phyloP scores from a whole-genome alignment of 139 green algal species.

The Penium margaritaceum region DNA sequence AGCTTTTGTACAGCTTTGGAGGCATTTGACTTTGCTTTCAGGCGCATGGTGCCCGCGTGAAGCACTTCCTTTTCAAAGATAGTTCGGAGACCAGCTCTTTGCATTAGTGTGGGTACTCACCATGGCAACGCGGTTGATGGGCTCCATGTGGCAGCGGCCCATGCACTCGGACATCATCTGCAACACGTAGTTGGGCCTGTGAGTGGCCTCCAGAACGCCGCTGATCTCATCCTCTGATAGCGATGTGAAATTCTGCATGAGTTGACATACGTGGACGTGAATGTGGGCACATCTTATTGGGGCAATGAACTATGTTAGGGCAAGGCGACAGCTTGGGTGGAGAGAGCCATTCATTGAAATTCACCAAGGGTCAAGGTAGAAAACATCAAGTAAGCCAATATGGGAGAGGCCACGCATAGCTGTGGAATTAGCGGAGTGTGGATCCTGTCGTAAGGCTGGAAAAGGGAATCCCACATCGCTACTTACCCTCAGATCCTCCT shows the following conservation, averaged over 20 bases:
- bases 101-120: neutral
- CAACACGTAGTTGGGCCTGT: conserved; percentile 39
- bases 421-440: neutral
- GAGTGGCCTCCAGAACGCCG: neutral
- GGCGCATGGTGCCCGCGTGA: too few species aligned
- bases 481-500: conserved; percentile 31
- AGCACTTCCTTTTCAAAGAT: too few species aligned
- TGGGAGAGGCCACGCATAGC: neutral
- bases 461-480: too few species aligned
- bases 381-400: neutral
- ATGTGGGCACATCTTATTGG: neutral
- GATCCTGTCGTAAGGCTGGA: too few species aligned
- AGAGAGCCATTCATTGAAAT: neutral
- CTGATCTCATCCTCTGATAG: conserved; percentile 24
- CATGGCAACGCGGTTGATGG: neutral
- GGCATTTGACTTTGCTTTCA: neutral
- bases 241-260: conserved; percentile 8
- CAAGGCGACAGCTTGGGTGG: neutral
- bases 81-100: too few species aligned
- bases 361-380: neutral
- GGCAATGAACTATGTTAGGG: neutral
- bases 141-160: conserved; percentile 14
- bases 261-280: too few species aligned
- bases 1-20: neutral
- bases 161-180: conserved; percentile 23